Evolutionary conservation across 116 monocot genomes (phyloP), one percentile per base, ranked within the genome.

Genomic region (Phalaenopsis hybrid): DNA sequence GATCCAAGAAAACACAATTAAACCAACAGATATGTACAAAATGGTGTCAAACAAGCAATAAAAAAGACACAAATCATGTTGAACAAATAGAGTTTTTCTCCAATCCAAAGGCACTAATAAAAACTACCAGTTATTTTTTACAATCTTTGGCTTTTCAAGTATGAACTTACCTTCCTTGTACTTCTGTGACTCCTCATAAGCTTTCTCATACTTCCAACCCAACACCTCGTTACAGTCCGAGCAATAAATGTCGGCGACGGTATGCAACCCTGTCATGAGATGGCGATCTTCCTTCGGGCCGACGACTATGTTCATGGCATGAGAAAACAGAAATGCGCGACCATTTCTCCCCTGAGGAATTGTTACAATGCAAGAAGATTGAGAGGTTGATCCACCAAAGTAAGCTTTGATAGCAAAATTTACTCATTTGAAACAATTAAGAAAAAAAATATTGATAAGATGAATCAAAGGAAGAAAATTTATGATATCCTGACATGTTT

Each of bases 161-260:
- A 88, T 88, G 78, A 88, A 88, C 67, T 88, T 88, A 21, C 88
- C 85, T 81, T 88, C 88, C 73, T 88, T 88, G 73, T 88, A 88
- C 78, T 85, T 88, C 72, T 88, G 88, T 20, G 83, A 52, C 78
- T 85, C 83, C 50, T 85, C 88, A 61, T 88, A 88, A 41, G 86
- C 88, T 69, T 81, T 82, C 37, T 89, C 95, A 68, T 95, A 95
- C 85, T 92, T 95, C 95, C 91, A 95, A 49, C 95, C 95, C 55
- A 95, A 67, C 16, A 95, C 85, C 67, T 85, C 88, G 2, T 82
- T 91, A 79, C 95, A 95, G 80, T 95, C 95, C 1, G 61, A 17
- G 75, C 95, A 95, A 73, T 79, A 92, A 17, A 92, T 90, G 77
- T 95, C 95, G 44, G 91, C 91, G 63, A 95, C 95, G 1, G 95